Conservation (phyloP, 495 filamentous ascomycete genomes). For the Penicillium ucsense region DNA sequence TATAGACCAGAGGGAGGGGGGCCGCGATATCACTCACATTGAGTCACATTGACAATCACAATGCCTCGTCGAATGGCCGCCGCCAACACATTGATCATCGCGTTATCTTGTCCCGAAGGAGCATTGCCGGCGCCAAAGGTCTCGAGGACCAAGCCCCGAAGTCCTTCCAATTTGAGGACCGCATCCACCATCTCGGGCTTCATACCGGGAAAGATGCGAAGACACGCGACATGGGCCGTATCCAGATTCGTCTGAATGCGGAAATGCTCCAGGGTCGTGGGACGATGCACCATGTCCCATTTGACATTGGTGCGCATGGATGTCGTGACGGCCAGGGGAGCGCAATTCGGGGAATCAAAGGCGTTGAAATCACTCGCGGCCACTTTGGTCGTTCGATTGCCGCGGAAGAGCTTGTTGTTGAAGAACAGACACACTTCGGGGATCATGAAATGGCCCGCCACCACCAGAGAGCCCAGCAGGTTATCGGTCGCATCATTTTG, state of each 20-base stretch:
- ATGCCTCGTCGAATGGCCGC: constrained; percentile 71
- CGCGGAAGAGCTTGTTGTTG: constrained; percentile 84
- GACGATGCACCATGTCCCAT: constrained; percentile 73
- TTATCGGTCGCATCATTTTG: constrained; percentile 97
- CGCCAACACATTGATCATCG: constrained; percentile 70
- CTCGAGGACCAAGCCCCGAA: constrained; percentile 81
- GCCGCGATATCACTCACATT: constrained; percentile 49
- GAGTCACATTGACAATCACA: constrained; percentile 86
- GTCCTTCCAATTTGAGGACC: constrained; percentile 65
- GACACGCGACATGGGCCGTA: constrained; percentile 81
- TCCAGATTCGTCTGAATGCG: constrained; percentile 67
- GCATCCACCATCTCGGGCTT: constrained; percentile 90
- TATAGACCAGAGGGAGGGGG: background rate
- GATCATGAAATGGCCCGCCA: constrained; percentile 93
- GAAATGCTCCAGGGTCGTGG: constrained; percentile 64
- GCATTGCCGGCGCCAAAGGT: constrained; percentile 96
- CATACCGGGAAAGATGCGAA: constrained; percentile 94
- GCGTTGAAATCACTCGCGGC: constrained; percentile 80
- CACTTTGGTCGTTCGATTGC: constrained; percentile 83
- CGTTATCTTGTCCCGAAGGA: constrained; percentile 72
- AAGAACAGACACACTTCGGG: constrained; percentile 96
- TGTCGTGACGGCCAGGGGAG: constrained; percentile 69
- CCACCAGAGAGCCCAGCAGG: constrained; percentile 80
- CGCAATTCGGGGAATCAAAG: constrained; percentile 77
- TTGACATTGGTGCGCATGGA: constrained; percentile 73